Conservation (phyloP, 2,329 filamentous ascomycete species). For the Penicillium sp. region DNA sequence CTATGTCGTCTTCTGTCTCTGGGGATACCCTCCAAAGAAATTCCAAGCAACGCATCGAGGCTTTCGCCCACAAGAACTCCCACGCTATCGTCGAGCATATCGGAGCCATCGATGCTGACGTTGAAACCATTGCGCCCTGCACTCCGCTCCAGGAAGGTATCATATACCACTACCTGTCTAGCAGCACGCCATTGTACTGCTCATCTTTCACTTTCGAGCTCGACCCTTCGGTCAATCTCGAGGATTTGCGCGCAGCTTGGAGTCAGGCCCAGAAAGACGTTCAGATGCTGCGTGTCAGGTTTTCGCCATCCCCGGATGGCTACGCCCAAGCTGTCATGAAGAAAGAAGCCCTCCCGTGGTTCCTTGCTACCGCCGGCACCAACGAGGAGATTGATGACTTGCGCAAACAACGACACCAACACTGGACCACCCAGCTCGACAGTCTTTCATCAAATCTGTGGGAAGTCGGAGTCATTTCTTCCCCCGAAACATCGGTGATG, state of each 20-base stretch:
- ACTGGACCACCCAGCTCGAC: constrained; percentile 57
- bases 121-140: constrained; percentile 77
- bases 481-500: constrained; percentile 41
- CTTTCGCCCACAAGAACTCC: constrained; percentile 62
- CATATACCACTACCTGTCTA: constrained; percentile 66
- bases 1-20: constrained; percentile 1
- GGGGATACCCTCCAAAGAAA: constrained; percentile 39
- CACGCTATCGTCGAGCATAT: constrained; percentile 54
- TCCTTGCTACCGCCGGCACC: constrained; percentile 28
- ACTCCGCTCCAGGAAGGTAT: constrained; percentile 86
- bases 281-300: constrained; percentile 69
- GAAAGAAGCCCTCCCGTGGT: constrained; percentile 45
- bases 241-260: constrained; percentile 59
- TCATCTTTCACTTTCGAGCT: constrained; percentile 68
- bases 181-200: constrained; percentile 64
- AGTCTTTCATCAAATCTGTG: constrained; percentile 35
- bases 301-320: constrained; percentile 70
- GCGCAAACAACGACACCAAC: constrained; percentile 36
- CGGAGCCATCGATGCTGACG: constrained; percentile 46
- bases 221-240: constrained; percentile 40
- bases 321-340: constrained; percentile 69
- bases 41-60: constrained; percentile 60
- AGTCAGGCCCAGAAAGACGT: constrained; percentile 48
- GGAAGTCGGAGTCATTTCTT: constrained; percentile 30
- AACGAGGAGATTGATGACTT: constrained; percentile 31